phyloP scores from a whole-genome alignment of 441 rosid genomes.

The Theobroma grandiflorum region DNA sequence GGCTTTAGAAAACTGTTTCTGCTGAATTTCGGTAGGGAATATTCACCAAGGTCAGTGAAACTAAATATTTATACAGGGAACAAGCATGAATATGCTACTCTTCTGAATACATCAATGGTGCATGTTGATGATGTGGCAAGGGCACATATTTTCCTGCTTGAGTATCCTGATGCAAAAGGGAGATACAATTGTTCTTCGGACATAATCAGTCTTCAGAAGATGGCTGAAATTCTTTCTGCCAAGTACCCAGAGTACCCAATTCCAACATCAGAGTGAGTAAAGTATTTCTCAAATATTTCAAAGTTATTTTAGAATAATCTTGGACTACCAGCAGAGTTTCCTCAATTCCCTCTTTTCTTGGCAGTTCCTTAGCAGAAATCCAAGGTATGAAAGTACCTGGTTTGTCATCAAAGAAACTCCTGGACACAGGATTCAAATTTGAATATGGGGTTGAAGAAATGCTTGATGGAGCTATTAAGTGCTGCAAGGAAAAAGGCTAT shows the following conservation, averaged over 20 bases:
- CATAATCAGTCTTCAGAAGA: constrained; percentile 33
- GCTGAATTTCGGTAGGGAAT: too few relatives aligned
- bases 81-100: neutral
- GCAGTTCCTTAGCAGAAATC: constrained; percentile 36
- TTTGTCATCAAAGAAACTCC: constrained; percentile 42
- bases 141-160: constrained; percentile 55
- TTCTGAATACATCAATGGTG: constrained; percentile 34
- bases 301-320: neutral
- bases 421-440: constrained; percentile 45
- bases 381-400: neutral
- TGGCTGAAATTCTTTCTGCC: constrained; percentile 36
- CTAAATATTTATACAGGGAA: constrained; percentile 33
- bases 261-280: constrained; percentile 46
- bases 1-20: neutral
- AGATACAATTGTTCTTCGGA: constrained; percentile 47
- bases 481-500: constrained; percentile 43
- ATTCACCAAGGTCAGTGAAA: neutral
- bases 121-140: constrained; percentile 50
- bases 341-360: neutral
- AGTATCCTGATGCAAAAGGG: constrained; percentile 43
- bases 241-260: constrained; percentile 38
- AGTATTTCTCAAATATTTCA: neutral
- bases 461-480: constrained; percentile 41
- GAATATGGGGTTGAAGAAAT: constrained; percentile 46
- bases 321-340: neutral